These are phyloP conservation scores for Monosporozyma siamensis DNA, from an alignment of 805 yeast genomes.

Conservation along the genomic window DNA sequence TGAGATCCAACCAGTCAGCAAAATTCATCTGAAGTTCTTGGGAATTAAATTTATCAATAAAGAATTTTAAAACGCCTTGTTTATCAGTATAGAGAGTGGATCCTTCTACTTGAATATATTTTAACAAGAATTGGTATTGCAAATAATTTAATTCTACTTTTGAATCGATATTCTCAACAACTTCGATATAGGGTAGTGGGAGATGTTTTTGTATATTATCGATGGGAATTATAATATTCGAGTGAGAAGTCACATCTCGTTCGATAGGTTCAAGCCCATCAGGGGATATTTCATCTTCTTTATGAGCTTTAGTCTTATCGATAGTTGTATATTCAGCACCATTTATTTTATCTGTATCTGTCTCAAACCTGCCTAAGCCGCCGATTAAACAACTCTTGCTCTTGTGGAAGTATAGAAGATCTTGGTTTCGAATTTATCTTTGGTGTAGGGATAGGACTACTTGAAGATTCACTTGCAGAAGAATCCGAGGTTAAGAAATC, in stretches of 20 bases:
- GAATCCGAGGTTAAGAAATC: constrained; percentile 5
- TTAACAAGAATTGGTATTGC: constrained; percentile 21
- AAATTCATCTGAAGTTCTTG: constrained; percentile 61
- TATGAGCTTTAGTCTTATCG: background rate
- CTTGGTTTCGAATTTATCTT: constrained; percentile 8
- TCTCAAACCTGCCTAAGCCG: constrained; percentile 14
- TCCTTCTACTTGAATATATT: constrained; percentile 21
- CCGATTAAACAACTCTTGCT: background rate
- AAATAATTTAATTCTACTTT: constrained; percentile 9
- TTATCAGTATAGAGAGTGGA: constrained; percentile 39
- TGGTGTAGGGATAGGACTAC: constrained; percentile 12
- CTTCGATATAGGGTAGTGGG: background rate
- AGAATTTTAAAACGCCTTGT: constrained; percentile 56
- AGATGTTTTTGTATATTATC: too few relatives aligned
- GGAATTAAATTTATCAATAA: constrained; percentile 60
- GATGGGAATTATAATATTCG: too few relatives aligned
- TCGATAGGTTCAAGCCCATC: too few relatives aligned
- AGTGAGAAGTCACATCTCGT: too few relatives aligned
- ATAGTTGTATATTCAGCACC: background rate
- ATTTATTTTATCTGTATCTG: background rate
- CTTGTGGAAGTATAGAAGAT: background rate
- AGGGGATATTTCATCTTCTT: too few relatives aligned
- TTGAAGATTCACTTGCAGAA: constrained; percentile 6
- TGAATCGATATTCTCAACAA: background rate
- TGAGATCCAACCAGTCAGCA: constrained; percentile 55